phyloP scores from a whole-genome alignment of 169 alveolate species.

The Cryptosporidium muris region DNA sequence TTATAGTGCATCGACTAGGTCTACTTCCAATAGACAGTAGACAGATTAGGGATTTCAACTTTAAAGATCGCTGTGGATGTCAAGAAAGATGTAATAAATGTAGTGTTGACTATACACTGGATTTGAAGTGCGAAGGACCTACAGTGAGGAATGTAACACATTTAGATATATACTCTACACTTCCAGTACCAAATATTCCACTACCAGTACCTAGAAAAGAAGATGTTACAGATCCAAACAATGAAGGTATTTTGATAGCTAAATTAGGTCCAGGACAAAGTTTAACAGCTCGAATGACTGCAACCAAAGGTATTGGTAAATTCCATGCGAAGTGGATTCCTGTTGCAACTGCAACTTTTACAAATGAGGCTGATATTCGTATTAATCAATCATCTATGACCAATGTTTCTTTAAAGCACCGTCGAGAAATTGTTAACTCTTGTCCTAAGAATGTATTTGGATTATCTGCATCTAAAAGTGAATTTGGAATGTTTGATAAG shows the following conservation, averaged over 20 bases:
- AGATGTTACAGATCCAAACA: constrained; percentile 72
- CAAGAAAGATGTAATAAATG: constrained; percentile 90
- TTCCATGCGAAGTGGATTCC: constrained; percentile 97
- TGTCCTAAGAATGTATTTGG: constrained; percentile 90
- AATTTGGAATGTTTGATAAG: constrained; percentile 57
- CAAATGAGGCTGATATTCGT: constrained; percentile 83
- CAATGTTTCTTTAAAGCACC: constrained; percentile 77
- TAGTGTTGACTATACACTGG: constrained; percentile 88
- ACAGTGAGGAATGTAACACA: constrained; percentile 88
- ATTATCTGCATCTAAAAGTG: constrained; percentile 72
- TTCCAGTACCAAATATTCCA: constrained; percentile 75
- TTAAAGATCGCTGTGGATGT: constrained; percentile 90
- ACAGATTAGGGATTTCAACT: constrained; percentile 87
- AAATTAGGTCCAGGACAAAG: constrained; percentile 91
- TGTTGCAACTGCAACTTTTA: constrained; percentile 88
- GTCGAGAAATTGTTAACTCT: constrained; percentile 83
- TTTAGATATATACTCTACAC: constrained; percentile 80
- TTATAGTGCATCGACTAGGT: constrained; percentile 93
- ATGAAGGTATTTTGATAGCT: constrained; percentile 90
- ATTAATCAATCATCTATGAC: constrained; percentile 80
- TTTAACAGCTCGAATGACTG: constrained; percentile 91
- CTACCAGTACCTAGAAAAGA: constrained; percentile 72
- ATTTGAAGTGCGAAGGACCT: constrained; percentile 87
- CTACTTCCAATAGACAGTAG: constrained; percentile 91
- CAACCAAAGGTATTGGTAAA: constrained; percentile 95